Evolutionary conservation across 768 basidiomycete species (phyloP), one percentile per base, ranked within the genome.

Genomic region (Lactarius evosmus): DNA sequence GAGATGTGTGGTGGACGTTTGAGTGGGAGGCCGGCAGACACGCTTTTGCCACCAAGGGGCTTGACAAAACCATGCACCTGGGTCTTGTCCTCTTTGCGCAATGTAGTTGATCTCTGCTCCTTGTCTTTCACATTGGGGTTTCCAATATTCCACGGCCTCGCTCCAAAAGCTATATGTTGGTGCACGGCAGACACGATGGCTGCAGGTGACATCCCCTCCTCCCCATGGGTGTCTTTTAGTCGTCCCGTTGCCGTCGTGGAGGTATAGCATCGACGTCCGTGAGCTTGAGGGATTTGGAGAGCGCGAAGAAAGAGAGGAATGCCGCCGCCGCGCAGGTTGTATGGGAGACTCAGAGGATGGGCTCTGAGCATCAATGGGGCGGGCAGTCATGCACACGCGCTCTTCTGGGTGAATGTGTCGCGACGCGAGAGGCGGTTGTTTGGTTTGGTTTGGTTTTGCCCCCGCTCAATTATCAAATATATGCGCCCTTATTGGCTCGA

Each of bases 301-400:
- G 30, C 8, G 16, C 32, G 60, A 65, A 60, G 57, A 58, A 62
- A 60, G 49, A 44, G 60, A 51, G 61, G 58, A 44, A 60, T 55
- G 64, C 44, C 70, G 71, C 72, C 73, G 72, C 76, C 74, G 67
- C 75, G 74, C 68, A 73, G 75, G 71, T 72, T 73, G 74, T 77
- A 74, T 78, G 74, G 78, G 79, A 83, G 81, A 83, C 85, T 85
- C 83, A 81, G 82, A 80, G 83, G 85, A 83, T 87, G 88, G 84
- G 83, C 88, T 85, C 85, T 85, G 77, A 89, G 83, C 89, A 91
- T 92, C 82, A 85, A 89, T 85, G 77, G 72, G 75, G 76, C 77
- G 77, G 80, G 78, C 84, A 87, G 81, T 86, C 89, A 91, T 89
- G 82, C 88, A 89, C 70, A n/a, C n/a, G n/a, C n/a, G n/a, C n/a